These are phyloP conservation scores for Aspergillus indologenus DNA, from an alignment of 495 filamentous ascomycete species.

Conservation along the genomic window DNA sequence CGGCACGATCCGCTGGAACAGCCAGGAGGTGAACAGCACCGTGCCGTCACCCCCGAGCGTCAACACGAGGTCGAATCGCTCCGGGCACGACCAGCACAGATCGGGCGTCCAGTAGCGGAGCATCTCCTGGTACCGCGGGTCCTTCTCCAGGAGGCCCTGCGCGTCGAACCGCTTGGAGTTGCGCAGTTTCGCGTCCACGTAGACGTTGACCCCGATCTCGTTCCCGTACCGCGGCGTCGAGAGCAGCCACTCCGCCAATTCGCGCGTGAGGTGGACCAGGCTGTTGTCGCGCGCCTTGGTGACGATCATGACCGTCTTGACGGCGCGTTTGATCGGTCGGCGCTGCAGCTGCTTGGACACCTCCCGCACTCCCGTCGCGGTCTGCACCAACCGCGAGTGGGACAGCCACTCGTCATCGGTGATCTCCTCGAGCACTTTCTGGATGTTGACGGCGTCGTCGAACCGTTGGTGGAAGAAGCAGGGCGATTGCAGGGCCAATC, in stretches of 20 bases:
- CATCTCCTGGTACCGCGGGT: slow-evolving; percentile 71
- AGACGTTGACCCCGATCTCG: slow-evolving; percentile 81
- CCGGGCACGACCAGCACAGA: slow-evolving; percentile 82
- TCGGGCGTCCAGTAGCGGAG: slow-evolving; percentile 93
- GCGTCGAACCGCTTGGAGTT: slow-evolving; percentile 83
- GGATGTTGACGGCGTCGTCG: slow-evolving; percentile 91
- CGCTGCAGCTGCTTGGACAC: slow-evolving; percentile 91
- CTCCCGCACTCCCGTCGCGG: slow-evolving; percentile 89
- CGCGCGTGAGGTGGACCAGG: slow-evolving; percentile 78
- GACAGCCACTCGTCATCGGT: slow-evolving; percentile 83
- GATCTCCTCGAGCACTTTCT: slow-evolving; percentile 93
- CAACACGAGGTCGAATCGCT: slow-evolving; percentile 88
- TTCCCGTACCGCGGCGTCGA: slow-evolving; percentile 78
- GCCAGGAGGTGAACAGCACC: slow-evolving; percentile 87
- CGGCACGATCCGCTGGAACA: slow-evolving; percentile 90
- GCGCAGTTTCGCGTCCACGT: slow-evolving; percentile 87
- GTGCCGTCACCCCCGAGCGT: slow-evolving; percentile 93
- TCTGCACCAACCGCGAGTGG: slow-evolving; percentile 89
- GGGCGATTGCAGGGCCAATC: slow-evolving; percentile 73
- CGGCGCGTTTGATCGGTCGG: slow-evolving; percentile 80
- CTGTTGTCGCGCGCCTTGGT: slow-evolving; percentile 94
- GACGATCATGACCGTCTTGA: slow-evolving; percentile 90
- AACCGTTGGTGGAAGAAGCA: slow-evolving; percentile 98
- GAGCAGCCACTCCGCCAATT: slow-evolving; percentile 82
- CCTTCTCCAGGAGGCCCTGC: slow-evolving; percentile 64